phyloP scores from a whole-genome alignment of 345 rosid genomes.

The Salix exigua region DNA sequence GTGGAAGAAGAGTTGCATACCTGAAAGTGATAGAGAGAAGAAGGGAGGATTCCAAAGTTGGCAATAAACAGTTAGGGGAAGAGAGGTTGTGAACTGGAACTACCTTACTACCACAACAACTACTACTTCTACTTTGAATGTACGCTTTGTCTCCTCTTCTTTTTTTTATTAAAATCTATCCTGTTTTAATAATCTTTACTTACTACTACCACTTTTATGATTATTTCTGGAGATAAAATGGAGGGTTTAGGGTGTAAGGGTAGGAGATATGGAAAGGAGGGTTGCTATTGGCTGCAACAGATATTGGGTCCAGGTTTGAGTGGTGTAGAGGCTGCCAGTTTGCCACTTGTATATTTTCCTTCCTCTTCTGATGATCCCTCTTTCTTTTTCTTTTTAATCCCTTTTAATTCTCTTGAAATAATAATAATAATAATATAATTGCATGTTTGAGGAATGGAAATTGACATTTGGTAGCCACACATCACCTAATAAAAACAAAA shows the following conservation, averaged over 20 bases:
- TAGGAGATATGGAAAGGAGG: slow-evolving; percentile 48
- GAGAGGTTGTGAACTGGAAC: background rate
- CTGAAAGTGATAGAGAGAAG: background rate
- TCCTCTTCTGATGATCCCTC: background rate
- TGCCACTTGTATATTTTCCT: background rate
- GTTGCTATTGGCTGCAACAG: slow-evolving; percentile 53
- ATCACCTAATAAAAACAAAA: background rate
- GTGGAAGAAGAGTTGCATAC: background rate
- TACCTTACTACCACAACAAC: background rate
- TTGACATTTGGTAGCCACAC: slow-evolving; percentile 3
- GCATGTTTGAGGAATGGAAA: background rate
- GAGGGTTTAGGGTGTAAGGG: slow-evolving; percentile 1
- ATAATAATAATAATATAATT: background rate
- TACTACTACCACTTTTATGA: background rate
- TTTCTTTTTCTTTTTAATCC: background rate
- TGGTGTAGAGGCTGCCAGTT: slow-evolving; percentile 41
- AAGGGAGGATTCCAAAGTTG: slow-evolving; percentile 13
- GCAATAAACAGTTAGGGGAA: background rate
- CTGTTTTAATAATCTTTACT: background rate
- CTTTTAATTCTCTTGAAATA: background rate
- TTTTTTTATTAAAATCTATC: background rate
- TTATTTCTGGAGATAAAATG: background rate
- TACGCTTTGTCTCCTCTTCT: background rate
- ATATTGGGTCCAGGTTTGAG: slow-evolving; percentile 44
- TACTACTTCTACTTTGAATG: background rate